Base-by-base conservation (phyloP, 1,284 basidiomycete genomes). In the Trametes sp. region DNA sequence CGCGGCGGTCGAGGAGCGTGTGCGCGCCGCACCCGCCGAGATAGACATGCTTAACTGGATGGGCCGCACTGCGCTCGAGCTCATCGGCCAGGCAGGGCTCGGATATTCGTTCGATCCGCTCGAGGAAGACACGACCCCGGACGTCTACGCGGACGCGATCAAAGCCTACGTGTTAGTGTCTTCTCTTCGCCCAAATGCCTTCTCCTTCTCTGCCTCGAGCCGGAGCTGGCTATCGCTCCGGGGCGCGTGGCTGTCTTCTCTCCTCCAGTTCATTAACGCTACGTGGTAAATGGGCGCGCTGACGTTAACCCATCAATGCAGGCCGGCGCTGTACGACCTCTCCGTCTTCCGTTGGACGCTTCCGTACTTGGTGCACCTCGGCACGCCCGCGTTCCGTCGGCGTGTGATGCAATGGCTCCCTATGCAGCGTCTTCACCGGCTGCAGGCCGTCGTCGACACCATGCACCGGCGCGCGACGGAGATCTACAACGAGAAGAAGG, bases 71-170 rank as follows among this genome's bases (percentile, higher is more conserved):
- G 74, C 78, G 26, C 70, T 80, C 19, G 78, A 80, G 68, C 70
- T 76, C 21, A 72, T 80, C 58, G 76, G 76, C 1, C 76, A 77
- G 62, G 76, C 73, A 2, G 76, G 75, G 0, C 68, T 79, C 11
- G 77, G 77, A 13, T 73, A 78, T 64, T 74, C 77, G 19, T 79
- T 80, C 64, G 71, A 75, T 57, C 69, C 75, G 3, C 69, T 78
- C 26, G 62, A 69, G 49, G 66, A 71, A 16, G 67, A 73, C 29
- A 63, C 64, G 35, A 61, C 62, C 24, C 62, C 66, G 7, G 70
- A 76, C 60, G 63, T 66, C 11, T 75, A 73, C 44, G 71, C 70
- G 24, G 67, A 72, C 21, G 70, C 77, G 13, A 64, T 78, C 54
- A 77, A 77, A 62, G 61, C 63, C 46, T 67, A 67, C 28, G 66